These are phyloP conservation scores for Mycoemilia scoparia DNA, from an alignment of 192 early-diverging fungal genomes.

Conservation along the genomic window DNA sequence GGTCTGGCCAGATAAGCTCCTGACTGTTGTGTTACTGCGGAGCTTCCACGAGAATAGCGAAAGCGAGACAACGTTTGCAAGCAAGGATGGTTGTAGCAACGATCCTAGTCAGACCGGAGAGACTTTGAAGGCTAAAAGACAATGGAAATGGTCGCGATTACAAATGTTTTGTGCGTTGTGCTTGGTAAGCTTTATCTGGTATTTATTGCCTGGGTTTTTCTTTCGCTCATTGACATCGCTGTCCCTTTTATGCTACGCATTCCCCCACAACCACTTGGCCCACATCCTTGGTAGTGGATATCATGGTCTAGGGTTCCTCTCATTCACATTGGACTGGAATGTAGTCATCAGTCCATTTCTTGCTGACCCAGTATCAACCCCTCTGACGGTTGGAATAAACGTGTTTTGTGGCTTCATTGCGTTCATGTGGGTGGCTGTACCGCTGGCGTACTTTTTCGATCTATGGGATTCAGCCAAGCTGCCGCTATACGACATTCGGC, in stretches of 20 bases:
- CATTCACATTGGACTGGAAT: conserved; percentile 27
- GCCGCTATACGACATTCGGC: conserved; percentile 18
- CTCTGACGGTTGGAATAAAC: conserved; percentile 26
- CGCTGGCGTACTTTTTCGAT: conserved; percentile 30
- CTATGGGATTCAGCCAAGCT: conserved; percentile 25
- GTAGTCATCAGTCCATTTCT: neutral
- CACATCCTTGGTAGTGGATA: conserved; percentile 6
- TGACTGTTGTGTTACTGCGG: conserved; percentile 24
- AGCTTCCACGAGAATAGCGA: conserved; percentile 9
- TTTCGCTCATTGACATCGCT: conserved; percentile 14
- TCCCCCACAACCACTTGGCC: conserved; percentile 6
- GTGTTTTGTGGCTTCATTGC: conserved; percentile 30
- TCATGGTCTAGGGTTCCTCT: conserved; percentile 18
- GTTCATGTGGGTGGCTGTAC: conserved; percentile 31
- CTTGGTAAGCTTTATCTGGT: conserved; percentile 7
- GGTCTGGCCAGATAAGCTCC: conserved; percentile 33
- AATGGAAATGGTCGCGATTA: conserved; percentile 3
- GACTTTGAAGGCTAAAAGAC: neutral
- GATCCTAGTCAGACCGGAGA: neutral
- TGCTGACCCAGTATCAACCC: neutral
- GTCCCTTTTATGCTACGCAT: conserved; percentile 18
- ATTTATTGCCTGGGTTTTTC: conserved; percentile 21
- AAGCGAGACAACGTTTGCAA: too few relatives aligned
- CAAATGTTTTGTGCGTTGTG: conserved; percentile 12
- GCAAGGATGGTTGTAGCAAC: too few relatives aligned